Evolutionary conservation across 768 basidiomycete species (phyloP), one percentile per base, ranked within the genome.

Genomic region (Pleurotus ostreatus): DNA sequence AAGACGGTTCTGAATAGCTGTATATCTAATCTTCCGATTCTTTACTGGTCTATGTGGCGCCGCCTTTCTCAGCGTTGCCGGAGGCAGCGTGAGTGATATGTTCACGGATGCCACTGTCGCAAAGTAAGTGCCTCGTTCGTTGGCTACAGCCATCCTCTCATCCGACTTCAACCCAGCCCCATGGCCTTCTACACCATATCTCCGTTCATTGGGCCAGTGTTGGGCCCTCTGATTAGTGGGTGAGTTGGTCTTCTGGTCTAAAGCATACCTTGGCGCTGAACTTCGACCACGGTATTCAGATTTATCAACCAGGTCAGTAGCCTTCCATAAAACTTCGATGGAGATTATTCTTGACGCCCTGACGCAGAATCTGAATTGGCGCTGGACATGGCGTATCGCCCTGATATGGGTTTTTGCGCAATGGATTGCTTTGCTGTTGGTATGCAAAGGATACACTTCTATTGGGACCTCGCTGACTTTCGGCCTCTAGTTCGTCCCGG

Each of bases 371-470:
- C 59, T 77, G 1, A 62, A 77, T 45, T 89, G 88, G 88, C 70
- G 87, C 57, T 93, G 90, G 91, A 89, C 89, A 0, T 94, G 85
- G 69, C 82, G 84, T 55, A 70, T 88, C 13, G 65, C 86, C 55
- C 58, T 85, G 1, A 88, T 88, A 20, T 94, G 91, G 92, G 74
- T 79, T 0, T 82, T 80, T 47, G 69, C 69, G 2, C 77, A 89
- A 66, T 67, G 77, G 7, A 47, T 79, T 6, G 71, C 80, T 0
- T 68, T 93, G 5, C 62, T 83, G 46, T 22, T 80, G 43, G 85
- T 86, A 60, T 61, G 78, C 68, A 9, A 18, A 8, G 11, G 8
- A 25, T 26, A 15, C n/a, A 7, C 8, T 20, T 34, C 20, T 23
- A 6, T 40, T 18, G 8, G 41, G 7, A 5, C 26, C 13, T 13